phyloP scores from a whole-genome alignment of 108 stramenopile genomes.

The Phaeodactylum tricornutum region DNA sequence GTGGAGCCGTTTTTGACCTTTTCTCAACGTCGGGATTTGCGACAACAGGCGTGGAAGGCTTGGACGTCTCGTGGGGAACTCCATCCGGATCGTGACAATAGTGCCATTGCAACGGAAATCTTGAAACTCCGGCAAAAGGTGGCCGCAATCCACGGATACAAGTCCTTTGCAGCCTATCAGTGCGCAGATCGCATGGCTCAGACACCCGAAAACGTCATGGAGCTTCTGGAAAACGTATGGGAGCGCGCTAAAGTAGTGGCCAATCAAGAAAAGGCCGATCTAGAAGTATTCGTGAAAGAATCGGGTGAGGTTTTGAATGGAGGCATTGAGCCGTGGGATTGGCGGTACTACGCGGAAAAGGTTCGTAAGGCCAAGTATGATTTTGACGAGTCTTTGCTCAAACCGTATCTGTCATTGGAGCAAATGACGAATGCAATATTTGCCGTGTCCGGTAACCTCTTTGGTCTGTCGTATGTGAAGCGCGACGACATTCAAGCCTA shows the following conservation, averaged over 20 bases:
- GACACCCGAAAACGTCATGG: constrained; percentile 52
- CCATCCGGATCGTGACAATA: constrained; percentile 43
- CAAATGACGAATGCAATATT: constrained; percentile 46
- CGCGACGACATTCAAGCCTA: constrained; percentile 48
- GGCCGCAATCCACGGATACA: constrained; percentile 44
- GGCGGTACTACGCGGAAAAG: constrained; percentile 68
- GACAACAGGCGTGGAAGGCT: constrained; percentile 47
- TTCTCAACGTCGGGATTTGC: constrained; percentile 38
- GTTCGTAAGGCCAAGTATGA: constrained; percentile 55
- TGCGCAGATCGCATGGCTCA: constrained; percentile 68
- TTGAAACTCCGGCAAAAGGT: constrained; percentile 42
- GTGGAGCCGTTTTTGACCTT: constrained; percentile 71
- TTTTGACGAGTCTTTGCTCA: constrained; percentile 62
- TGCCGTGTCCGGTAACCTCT: constrained; percentile 62
- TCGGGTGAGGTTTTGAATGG: constrained; percentile 37
- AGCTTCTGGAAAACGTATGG: constrained; percentile 65
- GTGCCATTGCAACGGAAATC: constrained; percentile 44
- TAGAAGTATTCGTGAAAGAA: constrained; percentile 49
- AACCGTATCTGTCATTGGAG: constrained; percentile 63
- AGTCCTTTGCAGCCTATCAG: constrained; percentile 59
- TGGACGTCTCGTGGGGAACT: constrained; percentile 57
- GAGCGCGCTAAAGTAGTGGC: constrained; percentile 56
- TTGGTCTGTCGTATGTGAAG: constrained; percentile 49
- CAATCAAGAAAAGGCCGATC: constrained; percentile 40
- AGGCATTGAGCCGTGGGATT: constrained; percentile 73